Evolutionary conservation across 2,329 filamentous ascomycete genomes (phyloP).

Genomic region (Colletotrichum camelliae): DNA sequence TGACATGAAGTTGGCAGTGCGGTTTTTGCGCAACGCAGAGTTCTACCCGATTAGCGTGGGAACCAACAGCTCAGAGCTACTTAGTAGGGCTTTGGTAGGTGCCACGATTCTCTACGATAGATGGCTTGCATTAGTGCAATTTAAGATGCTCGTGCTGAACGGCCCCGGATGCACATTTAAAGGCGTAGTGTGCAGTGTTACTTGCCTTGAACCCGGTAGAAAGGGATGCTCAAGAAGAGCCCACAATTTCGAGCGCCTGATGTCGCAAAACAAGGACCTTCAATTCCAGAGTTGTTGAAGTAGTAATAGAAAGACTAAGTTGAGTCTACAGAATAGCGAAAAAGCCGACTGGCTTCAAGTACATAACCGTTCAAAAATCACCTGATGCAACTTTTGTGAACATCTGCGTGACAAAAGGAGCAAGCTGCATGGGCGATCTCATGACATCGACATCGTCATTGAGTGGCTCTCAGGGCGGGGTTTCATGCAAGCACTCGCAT

Average conservation of each 20-base stretch:
- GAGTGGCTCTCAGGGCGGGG: neutral
- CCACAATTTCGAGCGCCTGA: neutral
- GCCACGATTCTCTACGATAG: neutral
- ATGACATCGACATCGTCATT: neutral
- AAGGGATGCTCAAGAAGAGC: neutral
- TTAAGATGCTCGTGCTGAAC: neutral
- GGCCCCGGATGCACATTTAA: neutral
- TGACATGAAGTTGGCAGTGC: neutral
- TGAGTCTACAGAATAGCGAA: neutral
- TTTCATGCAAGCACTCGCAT: neutral
- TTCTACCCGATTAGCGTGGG: neutral
- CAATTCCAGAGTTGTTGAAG: accelerated
- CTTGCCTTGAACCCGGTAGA: neutral
- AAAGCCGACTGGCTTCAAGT: neutral
- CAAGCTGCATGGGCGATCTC: neutral
- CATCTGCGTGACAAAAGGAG: neutral
- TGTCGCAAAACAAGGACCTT: neutral
- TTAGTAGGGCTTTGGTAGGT: neutral
- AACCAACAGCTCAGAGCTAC: neutral
- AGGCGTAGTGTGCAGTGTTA: neutral
- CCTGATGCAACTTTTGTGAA: neutral
- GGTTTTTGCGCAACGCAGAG: neutral
- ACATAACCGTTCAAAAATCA: neutral
- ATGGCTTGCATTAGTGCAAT: neutral
- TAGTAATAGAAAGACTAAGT: neutral